These are phyloP conservation scores for Leptographium galeiforme DNA, from an alignment of 2,329 filamentous ascomycete species.

Conservation along the genomic window DNA sequence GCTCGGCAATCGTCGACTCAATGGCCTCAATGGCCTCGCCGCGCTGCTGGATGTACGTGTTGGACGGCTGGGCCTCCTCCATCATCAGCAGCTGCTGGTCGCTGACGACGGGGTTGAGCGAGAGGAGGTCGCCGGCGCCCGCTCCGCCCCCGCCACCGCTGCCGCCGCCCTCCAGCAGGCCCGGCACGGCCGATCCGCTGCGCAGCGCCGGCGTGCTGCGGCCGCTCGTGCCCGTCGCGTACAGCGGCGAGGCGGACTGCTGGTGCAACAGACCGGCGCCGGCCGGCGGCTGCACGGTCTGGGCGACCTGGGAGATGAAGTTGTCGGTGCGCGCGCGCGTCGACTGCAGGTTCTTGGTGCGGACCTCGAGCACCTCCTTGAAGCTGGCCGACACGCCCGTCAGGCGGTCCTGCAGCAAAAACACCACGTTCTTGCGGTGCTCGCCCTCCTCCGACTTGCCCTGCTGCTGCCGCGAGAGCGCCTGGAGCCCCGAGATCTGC, in stretches of 20 bases:
- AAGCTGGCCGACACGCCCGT: conserved; percentile 91
- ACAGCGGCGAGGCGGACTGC: conserved; percentile 65
- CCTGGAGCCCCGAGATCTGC: conserved; percentile 73
- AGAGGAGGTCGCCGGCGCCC: conserved; percentile 54
- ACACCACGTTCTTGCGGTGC: conserved; percentile 95
- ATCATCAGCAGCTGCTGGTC: conserved; percentile 85
- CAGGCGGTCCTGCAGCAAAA: conserved; percentile 79
- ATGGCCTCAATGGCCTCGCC: conserved; percentile 96
- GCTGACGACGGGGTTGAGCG: conserved; percentile 61
- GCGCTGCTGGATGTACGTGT: conserved; percentile 83
- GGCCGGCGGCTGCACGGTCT: conserved; percentile 46
- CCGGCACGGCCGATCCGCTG: conserved; percentile 6
- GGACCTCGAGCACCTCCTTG: conserved; percentile 91
- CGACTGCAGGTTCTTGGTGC: conserved; percentile 96
- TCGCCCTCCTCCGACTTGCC: conserved; percentile 67
- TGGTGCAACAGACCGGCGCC: conserved; percentile 19
- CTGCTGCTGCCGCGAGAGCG: conserved; percentile 63
- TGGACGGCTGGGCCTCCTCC: conserved; percentile 78
- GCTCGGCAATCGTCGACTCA: conserved; percentile 83
- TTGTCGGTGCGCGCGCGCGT: conserved; percentile 87
- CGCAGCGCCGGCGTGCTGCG: conserved; percentile 10
- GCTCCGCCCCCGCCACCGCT: not conserved
- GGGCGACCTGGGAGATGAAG: conserved; percentile 82
- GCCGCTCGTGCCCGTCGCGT: conserved; percentile 48
- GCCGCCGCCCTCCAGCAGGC: conserved; percentile 1